phyloP scores from a whole-genome alignment of 345 rosid genomes.

The Angophora floribunda region DNA sequence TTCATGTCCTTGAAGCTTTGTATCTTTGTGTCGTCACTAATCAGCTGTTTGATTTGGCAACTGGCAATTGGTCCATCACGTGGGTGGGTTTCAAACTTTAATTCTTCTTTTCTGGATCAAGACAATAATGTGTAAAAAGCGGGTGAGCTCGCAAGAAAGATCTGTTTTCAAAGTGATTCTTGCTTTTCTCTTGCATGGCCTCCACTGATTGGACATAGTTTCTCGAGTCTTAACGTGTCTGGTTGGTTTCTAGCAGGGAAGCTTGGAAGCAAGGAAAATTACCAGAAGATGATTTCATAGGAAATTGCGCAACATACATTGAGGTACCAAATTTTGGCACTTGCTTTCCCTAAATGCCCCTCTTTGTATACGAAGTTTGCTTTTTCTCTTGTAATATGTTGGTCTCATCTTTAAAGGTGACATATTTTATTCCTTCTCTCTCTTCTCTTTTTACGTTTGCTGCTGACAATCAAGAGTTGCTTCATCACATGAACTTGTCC shows the following conservation, averaged over 20 bases:
- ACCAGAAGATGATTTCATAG: constrained; percentile 40
- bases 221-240: constrained; percentile 2
- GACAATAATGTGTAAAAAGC: neutral
- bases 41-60: neutral
- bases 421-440: neutral
- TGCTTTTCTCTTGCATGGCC: constrained; percentile 28
- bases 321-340: constrained; percentile 31
- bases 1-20: neutral
- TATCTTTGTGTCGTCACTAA: neutral
- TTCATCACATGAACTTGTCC: neutral
- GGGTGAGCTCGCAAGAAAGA: constrained; percentile 28
- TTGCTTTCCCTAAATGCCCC: neutral
- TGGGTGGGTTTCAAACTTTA: neutral
- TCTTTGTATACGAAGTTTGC: neutral
- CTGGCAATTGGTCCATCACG: neutral
- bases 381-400: neutral
- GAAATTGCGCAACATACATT: constrained; percentile 47
- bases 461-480: neutral
- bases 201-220: constrained; percentile 35
- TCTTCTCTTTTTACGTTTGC: neutral
- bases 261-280: constrained; percentile 71
- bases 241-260: constrained; percentile 57
- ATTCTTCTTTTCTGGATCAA: neutral
- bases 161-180: neutral
- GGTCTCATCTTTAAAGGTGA: neutral